Percentiles rank a stretch among this genome's conserved stretches.
Evolutionary conservation across 306 rosid species (phyloP).

Genomic region (Ammopiptanthus mongolicus): DNA sequence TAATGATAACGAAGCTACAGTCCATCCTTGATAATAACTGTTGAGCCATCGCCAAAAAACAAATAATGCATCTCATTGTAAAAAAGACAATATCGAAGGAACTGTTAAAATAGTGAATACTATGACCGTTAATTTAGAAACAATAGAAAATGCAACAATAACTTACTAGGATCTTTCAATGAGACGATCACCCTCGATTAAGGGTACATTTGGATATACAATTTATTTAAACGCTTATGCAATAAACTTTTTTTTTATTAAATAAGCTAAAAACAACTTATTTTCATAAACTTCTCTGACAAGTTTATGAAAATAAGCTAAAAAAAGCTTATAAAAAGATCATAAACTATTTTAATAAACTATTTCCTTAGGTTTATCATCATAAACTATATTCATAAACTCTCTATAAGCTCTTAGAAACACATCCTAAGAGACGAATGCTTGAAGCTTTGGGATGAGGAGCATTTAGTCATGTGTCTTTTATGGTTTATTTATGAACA

Average conservation of each 20-base stretch:
- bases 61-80: background rate
- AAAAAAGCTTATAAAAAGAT: too few relatives aligned
- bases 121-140: background rate
- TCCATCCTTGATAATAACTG: background rate
- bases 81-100: background rate
- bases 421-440: background rate
- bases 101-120: background rate
- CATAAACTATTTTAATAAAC: too few relatives aligned
- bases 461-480: background rate
- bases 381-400: too few relatives aligned
- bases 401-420: too few relatives aligned
- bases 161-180: constrained; percentile 10
- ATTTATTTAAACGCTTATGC: too few relatives aligned
- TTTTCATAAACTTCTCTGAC: too few relatives aligned
- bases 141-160: constrained; percentile 10
- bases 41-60: background rate
- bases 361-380: too few relatives aligned
- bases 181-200: constrained; percentile 3
- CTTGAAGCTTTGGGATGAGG: background rate
- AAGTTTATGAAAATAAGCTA: too few relatives aligned
- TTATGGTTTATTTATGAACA: background rate
- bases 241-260: too few relatives aligned
- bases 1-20: too few relatives aligned
- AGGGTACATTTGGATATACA: too few relatives aligned
- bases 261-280: too few relatives aligned